Conservation (phyloP, 345 rosid species). For the Lepidium africanum region DNA sequence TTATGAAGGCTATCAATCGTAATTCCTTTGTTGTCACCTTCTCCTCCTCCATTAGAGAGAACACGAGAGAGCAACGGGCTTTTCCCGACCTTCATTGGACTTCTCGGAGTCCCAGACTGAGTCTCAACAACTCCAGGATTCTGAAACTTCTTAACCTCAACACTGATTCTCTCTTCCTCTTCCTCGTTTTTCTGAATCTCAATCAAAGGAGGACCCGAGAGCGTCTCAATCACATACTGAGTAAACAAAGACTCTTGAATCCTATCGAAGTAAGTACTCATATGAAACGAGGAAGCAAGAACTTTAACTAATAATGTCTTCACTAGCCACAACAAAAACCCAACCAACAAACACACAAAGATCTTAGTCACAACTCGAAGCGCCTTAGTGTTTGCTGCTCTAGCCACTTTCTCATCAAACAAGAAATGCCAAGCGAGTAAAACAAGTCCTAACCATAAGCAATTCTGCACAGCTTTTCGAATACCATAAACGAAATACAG, state of each 20-base stretch:
- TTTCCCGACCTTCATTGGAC: constrained; percentile 21
- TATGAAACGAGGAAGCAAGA: constrained; percentile 63
- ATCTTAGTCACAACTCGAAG: constrained; percentile 42
- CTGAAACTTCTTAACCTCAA: constrained; percentile 37
- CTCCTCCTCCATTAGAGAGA: constrained; percentile 28
- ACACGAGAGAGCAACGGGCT: constrained; percentile 35
- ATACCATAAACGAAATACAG: constrained; percentile 66
- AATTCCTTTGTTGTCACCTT: constrained; percentile 35
- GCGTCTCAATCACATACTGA: constrained; percentile 58
- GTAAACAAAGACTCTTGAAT: constrained; percentile 63
- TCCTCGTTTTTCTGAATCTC: constrained; percentile 44
- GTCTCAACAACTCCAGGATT: constrained; percentile 26
- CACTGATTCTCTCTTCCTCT: constrained; percentile 38
- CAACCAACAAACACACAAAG: constrained; percentile 48
- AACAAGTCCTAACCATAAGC: constrained; percentile 66
- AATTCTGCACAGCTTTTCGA: constrained; percentile 52
- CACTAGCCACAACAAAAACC: constrained; percentile 50
- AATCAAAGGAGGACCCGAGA: constrained; percentile 58
- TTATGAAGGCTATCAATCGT: constrained; percentile 44
- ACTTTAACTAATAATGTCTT: constrained; percentile 63
- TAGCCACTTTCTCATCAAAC: constrained; percentile 44
- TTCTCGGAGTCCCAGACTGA: constrained; percentile 18
- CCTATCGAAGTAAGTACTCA: constrained; percentile 67
- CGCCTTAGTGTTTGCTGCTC: constrained; percentile 23
- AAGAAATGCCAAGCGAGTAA: constrained; percentile 54